phyloP scores from a whole-genome alignment of 352 stramenopile species.

The Peronospora belbahrii region DNA sequence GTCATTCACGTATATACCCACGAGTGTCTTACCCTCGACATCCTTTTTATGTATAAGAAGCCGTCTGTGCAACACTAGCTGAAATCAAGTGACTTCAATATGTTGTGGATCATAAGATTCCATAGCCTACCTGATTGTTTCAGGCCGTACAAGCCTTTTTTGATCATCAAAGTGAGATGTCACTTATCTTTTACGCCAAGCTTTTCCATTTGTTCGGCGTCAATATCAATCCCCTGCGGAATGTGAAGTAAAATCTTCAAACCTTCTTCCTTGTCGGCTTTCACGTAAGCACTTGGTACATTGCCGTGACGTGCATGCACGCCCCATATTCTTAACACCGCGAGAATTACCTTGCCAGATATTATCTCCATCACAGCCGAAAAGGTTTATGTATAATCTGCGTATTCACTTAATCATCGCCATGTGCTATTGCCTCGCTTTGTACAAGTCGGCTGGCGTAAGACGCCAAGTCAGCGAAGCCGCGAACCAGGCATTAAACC shows the following conservation, averaged over 20 bases:
- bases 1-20: background rate
- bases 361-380: background rate
- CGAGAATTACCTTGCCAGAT: background rate
- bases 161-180: too few species aligned
- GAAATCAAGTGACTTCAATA: background rate
- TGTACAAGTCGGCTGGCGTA: too few species aligned
- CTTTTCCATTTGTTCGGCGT: background rate
- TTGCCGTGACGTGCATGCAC: constrained; percentile 1
- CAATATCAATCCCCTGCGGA: background rate
- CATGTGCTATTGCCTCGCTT: too few species aligned
- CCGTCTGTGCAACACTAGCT: constrained; percentile 17
- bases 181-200: too few species aligned
- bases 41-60: constrained; percentile 28
- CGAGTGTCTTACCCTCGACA: background rate
- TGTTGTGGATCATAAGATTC: too few species aligned
- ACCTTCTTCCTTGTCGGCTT: constrained; percentile 2
- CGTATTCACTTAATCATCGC: too few species aligned
- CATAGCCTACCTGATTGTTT: too few species aligned
- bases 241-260: constrained; percentile 1
- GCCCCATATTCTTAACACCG: background rate
- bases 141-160: too few species aligned
- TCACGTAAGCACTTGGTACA: constrained; percentile 1
- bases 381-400: too few species aligned
- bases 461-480: too few species aligned
- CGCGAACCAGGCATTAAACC: too few species aligned